A percentile compares a stretch with the other conserved stretches of the same genome.
Conservation (phyloP, 495 filamentous ascomycete genomes). For the Cenococcum geophilum region DNA sequence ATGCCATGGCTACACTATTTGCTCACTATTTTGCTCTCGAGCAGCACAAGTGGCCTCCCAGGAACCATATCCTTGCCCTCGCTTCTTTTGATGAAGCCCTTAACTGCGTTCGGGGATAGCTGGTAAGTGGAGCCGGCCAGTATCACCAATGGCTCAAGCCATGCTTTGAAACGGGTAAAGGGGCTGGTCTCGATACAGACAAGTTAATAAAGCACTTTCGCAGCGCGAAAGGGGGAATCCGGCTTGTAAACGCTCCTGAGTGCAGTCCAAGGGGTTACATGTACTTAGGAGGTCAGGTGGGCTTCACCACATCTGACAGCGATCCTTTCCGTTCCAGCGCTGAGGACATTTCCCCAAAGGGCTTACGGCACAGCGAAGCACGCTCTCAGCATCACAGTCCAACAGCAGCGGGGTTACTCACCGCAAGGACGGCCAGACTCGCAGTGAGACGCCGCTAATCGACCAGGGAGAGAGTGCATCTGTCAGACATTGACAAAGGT, state of each 20-base stretch:
- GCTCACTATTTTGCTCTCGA: too few species aligned
- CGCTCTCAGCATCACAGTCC: neutral
- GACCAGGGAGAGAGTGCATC: neutral
- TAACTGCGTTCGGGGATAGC: neutral
- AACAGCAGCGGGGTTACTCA: neutral
- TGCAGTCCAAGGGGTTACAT: neutral
- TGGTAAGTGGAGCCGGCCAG: neutral
- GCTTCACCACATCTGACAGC: slow-evolving; percentile 1
- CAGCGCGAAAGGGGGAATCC: neutral
- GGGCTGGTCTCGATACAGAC: neutral
- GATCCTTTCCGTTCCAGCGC: neutral
- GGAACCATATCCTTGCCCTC: neutral
- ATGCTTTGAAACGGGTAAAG: slow-evolving; percentile 1
- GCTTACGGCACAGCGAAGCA: slow-evolving; percentile 3
- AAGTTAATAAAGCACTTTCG: neutral
- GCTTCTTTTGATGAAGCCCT: neutral
- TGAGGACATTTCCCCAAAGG: neutral
- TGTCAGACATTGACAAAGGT: neutral
- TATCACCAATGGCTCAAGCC: slow-evolving; percentile 4
- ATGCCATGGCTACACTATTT: too few species aligned
- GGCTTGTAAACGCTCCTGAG: neutral
- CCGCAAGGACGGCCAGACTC: neutral
- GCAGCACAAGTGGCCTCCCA: too few species aligned
- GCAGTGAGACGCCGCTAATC: neutral
- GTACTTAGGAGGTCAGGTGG: slow-evolving; percentile 4